These are phyloP conservation scores for Moniliophthora roreri DNA, from an alignment of 1,284 basidiomycete genomes.

Conservation along the genomic window DNA sequence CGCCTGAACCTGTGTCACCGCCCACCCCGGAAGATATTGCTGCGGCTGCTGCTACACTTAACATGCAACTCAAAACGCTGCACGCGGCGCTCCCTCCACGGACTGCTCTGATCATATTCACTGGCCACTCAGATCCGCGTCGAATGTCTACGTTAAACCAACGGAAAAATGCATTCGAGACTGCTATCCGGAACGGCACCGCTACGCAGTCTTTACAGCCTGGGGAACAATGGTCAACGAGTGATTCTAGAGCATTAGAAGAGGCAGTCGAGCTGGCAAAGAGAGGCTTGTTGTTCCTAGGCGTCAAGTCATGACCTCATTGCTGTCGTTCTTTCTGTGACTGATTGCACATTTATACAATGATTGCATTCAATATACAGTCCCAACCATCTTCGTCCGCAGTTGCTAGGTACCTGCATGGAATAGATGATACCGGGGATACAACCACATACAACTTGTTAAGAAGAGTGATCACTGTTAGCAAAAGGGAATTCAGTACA, in stretches of 20 bases:
- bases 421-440: constrained; percentile 54
- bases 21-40: constrained; percentile 36
- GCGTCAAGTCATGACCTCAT: constrained; percentile 50
- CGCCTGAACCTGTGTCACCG: constrained; percentile 28
- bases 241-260: constrained; percentile 77
- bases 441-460: constrained; percentile 20
- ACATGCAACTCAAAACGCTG: constrained; percentile 60
- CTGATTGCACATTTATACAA: neutral
- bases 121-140: constrained; percentile 85
- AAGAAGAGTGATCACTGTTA: constrained; percentile 19
- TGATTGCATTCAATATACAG: constrained; percentile 49
- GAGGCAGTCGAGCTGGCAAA: constrained; percentile 76
- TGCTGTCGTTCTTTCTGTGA: too few species aligned
- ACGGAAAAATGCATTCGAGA: constrained; percentile 73
- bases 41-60: constrained; percentile 46
- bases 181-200: constrained; percentile 58
- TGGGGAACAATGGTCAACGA: constrained; percentile 66
- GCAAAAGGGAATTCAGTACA: neutral
- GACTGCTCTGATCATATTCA: constrained; percentile 82
- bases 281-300: constrained; percentile 81
- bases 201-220: constrained; percentile 43
- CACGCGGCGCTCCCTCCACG: constrained; percentile 71
- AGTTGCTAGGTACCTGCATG: constrained; percentile 51
- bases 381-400: constrained; percentile 51
- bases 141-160: constrained; percentile 70